phyloP scores from a whole-genome alignment of 2,329 filamentous ascomycete species.

The Cryphonectria carpinicola region DNA sequence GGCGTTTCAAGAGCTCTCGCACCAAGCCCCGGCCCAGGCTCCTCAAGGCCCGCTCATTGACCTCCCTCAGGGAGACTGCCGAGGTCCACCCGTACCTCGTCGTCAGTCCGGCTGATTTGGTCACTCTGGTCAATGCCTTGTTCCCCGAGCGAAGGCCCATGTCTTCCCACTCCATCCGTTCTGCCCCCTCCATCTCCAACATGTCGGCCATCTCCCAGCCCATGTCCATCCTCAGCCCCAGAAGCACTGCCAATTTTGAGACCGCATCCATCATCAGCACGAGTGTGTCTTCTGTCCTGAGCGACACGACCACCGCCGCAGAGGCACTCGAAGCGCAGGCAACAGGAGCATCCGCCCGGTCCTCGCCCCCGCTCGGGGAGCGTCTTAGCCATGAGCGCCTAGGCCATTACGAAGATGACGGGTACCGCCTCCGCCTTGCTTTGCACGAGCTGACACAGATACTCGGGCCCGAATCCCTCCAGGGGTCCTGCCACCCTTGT shows the following conservation, averaged over 20 bases:
- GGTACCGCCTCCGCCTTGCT: conserved; percentile 67
- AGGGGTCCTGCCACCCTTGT: conserved; percentile 75
- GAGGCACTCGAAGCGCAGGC: conserved; percentile 64
- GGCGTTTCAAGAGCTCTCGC: conserved; percentile 61
- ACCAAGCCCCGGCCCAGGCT: conserved; percentile 59
- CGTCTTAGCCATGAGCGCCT: conserved; percentile 47
- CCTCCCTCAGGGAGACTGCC: conserved; percentile 73
- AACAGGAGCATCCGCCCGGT: conserved; percentile 55
- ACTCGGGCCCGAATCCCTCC: conserved; percentile 65
- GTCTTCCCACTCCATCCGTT: conserved; percentile 67
- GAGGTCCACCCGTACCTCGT: conserved; percentile 82
- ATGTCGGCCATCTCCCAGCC: conserved; percentile 70
- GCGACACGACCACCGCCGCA: conserved; percentile 68
- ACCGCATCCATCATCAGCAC: conserved; percentile 73
- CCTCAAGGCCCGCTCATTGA: conserved; percentile 72
- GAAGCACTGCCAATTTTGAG: conserved; percentile 58
- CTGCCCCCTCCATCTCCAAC: conserved; percentile 68
- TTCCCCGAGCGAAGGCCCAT: conserved; percentile 75
- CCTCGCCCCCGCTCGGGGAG: conserved; percentile 57
- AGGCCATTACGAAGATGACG: conserved; percentile 65
- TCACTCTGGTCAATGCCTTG: conserved; percentile 79
- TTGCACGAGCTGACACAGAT: conserved; percentile 72
- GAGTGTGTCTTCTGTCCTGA: conserved; percentile 72
- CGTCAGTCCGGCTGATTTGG: conserved; percentile 76
- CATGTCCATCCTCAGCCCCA: conserved; percentile 63